Conservation (phyloP, 169 alveolate species). For the Plasmodium blacklocki region DNA sequence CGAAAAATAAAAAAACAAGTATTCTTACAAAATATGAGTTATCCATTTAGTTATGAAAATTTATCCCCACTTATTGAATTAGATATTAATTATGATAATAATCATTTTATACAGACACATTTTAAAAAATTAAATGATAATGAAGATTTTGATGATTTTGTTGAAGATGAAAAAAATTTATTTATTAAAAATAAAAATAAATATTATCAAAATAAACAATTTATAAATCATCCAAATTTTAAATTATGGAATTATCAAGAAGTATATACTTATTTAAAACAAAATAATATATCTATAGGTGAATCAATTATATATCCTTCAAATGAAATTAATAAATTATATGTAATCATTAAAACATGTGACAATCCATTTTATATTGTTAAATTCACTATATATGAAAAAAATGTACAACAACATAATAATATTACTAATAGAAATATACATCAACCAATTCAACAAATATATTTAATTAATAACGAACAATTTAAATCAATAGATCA, state of each 20-base stretch:
- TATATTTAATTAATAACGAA: slow-evolving; percentile 38
- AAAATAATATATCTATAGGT: slow-evolving; percentile 79
- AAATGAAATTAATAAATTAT: slow-evolving; percentile 81
- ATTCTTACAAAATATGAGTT: slow-evolving; percentile 8
- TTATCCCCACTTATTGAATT: slow-evolving; percentile 56
- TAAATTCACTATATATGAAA: slow-evolving; percentile 81
- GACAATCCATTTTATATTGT: slow-evolving; percentile 84
- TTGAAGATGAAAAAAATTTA: slow-evolving; percentile 35
- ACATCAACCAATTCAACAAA: slow-evolving; percentile 76
- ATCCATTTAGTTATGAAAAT: slow-evolving; percentile 17
- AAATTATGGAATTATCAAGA: slow-evolving; percentile 58
- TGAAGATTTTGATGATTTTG: slow-evolving; percentile 54
- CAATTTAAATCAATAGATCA: slow-evolving; percentile 83
- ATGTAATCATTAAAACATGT: slow-evolving; percentile 85
- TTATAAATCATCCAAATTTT: slow-evolving; percentile 46
- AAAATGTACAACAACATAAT: slow-evolving; percentile 80
- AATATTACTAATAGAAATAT: slow-evolving; percentile 78
- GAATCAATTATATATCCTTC: slow-evolving; percentile 87
- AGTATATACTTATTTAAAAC: slow-evolving; percentile 56
- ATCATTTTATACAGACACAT: slow-evolving; percentile 37
- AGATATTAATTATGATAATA: slow-evolving; percentile 36
- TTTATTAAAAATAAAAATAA: slow-evolving; percentile 56
- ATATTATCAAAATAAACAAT: slow-evolving; percentile 58
- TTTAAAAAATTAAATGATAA: slow-evolving; percentile 66
- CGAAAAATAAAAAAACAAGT: slow-evolving; percentile 37